Conservation (phyloP, 768 basidiomycete genomes). For the Lactarius trivialis region DNA sequence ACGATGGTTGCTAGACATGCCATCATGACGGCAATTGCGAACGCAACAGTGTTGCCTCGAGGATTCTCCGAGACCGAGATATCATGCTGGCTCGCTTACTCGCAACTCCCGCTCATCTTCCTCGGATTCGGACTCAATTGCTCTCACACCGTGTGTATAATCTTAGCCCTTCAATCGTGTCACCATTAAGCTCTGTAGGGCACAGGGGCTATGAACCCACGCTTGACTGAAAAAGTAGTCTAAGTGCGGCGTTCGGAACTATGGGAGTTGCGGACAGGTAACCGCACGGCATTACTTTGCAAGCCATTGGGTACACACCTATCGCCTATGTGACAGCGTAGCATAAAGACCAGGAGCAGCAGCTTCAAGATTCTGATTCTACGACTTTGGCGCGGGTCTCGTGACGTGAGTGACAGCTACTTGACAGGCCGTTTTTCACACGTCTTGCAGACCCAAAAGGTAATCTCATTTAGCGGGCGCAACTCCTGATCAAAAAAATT, state of each 20-base stretch:
- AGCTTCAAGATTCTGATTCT: neutral
- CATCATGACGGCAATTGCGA: neutral
- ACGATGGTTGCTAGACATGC: neutral
- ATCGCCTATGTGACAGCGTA: conserved; percentile 3
- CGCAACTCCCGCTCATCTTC: neutral
- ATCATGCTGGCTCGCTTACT: neutral
- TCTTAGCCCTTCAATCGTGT: conserved; percentile 3
- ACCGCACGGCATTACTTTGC: neutral
- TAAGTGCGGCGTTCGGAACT: conserved; percentile 19
- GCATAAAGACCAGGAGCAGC: neutral
- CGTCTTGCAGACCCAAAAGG: conserved; percentile 5
- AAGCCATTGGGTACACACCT: conserved; percentile 6
- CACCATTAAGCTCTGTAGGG: conserved; percentile 5
- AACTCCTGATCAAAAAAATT: conserved; percentile 1
- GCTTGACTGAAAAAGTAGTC: neutral
- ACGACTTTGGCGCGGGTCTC: neutral
- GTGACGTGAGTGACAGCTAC: neutral
- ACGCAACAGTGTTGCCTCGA: neutral
- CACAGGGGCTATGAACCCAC: conserved; percentile 12
- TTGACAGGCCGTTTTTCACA: neutral
- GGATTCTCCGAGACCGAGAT: neutral
- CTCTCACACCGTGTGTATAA: conserved; percentile 2
- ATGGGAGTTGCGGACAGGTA: conserved; percentile 1
- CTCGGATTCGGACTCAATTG: neutral
- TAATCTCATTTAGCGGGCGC: conserved; percentile 3